phyloP scores from a whole-genome alignment of 768 basidiomycete genomes.

The Multifurca ochricompacta region DNA sequence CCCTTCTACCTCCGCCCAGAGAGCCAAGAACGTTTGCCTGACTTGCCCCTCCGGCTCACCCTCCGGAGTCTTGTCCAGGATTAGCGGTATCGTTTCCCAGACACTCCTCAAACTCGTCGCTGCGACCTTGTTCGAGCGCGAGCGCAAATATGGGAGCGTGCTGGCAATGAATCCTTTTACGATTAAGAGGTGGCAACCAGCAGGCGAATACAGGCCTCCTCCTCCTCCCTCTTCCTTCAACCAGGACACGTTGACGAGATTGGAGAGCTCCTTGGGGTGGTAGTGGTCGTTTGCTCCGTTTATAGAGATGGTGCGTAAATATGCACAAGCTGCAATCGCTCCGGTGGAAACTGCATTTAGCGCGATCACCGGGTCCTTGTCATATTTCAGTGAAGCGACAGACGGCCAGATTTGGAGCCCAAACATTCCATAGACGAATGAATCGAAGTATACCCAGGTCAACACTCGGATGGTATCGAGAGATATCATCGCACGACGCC shows the following conservation, averaged over 20 bases:
- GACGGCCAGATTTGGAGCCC: slow-evolving; percentile 1
- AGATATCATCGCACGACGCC: not conserved
- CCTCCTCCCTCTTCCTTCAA: no score
- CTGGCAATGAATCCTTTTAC: not conserved
- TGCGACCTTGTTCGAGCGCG: not conserved
- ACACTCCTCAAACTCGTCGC: slow-evolving; percentile 3
- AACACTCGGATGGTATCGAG: not conserved
- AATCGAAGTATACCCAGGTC: not conserved
- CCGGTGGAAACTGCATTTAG: not conserved
- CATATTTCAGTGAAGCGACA: slow-evolving; percentile 1
- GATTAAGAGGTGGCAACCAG: not conserved
- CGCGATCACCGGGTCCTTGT: not conserved
- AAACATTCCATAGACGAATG: not conserved
- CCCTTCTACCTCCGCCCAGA: not conserved
- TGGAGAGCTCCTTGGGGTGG: not conserved
- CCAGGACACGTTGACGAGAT: not conserved
- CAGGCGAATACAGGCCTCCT: not conserved
- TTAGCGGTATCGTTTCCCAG: not conserved
- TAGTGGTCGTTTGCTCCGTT: not conserved
- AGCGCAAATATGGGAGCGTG: not conserved
- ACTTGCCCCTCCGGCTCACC: not conserved
- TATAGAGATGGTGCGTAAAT: not conserved
- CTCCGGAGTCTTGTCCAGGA: not conserved
- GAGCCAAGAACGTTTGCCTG: not conserved
- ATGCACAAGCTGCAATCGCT: not conserved